Conservation (phyloP, 2,329 filamentous ascomycete genomes). For the Aspergillus calidoustus region DNA sequence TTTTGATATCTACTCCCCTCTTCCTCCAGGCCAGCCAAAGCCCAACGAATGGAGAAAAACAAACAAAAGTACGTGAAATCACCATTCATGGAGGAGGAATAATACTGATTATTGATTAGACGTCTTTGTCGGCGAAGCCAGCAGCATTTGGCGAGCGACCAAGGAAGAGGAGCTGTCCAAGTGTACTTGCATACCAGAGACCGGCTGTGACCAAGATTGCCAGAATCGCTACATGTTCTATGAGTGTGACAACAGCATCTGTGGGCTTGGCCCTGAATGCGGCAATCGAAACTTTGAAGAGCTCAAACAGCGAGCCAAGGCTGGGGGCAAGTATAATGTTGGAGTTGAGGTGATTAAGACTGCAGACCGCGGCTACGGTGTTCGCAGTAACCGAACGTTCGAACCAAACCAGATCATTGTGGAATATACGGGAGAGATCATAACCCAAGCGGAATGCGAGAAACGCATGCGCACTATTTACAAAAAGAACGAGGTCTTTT, state of each 20-base stretch:
- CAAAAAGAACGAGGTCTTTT: conserved; percentile 83
- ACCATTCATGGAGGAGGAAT: not conserved
- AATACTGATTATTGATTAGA: conserved; percentile 60
- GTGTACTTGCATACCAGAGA: conserved; percentile 77
- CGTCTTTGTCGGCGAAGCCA: conserved; percentile 85
- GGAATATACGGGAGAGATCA: conserved; percentile 97
- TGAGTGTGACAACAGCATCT: conserved; percentile 91
- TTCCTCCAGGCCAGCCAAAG: conserved; percentile 84
- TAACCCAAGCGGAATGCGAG: conserved; percentile 92
- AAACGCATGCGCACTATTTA: conserved; percentile 91
- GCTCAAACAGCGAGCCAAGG: conserved; percentile 73
- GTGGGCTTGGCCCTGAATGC: conserved; percentile 77
- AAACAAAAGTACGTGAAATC: conserved; percentile 73
- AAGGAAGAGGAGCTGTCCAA: conserved; percentile 74
- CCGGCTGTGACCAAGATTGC: conserved; percentile 85
- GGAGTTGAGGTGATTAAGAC: conserved; percentile 97
- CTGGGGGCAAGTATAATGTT: conserved; percentile 83
- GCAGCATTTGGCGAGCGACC: conserved; percentile 77
- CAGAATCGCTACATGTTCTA: conserved; percentile 97
- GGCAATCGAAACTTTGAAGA: conserved; percentile 87
- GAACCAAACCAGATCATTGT: conserved; percentile 92
- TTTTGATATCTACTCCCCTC: conserved; percentile 85
- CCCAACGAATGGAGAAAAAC: conserved; percentile 92
- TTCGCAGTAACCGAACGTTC: conserved; percentile 88
- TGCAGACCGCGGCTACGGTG: conserved; percentile 82